phyloP scores from a whole-genome alignment of 2,329 filamentous ascomycete genomes.

The Sporothrix mexicana region DNA sequence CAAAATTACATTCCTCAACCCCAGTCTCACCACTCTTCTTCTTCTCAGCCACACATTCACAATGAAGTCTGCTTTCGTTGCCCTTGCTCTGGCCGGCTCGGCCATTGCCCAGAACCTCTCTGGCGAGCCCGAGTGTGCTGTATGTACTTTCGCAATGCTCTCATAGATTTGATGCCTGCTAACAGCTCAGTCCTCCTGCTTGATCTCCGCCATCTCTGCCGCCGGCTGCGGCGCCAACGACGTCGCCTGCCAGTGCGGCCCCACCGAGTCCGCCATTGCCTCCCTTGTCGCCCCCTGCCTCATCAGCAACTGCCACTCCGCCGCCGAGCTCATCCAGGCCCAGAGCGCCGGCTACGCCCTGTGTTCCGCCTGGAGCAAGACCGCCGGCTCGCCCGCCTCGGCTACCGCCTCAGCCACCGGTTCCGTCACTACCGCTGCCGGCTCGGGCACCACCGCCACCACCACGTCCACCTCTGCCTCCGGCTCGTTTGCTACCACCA shows the following conservation, averaged over 20 bases:
- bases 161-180: not conserved
- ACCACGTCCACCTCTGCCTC: conserved; percentile 11
- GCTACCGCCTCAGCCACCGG: conserved; percentile 20
- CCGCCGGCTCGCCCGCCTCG: conserved; percentile 36
- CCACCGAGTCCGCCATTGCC: conserved; percentile 44
- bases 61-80: conserved; percentile 38
- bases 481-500: not conserved
- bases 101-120: conserved; percentile 46
- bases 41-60: conserved; percentile 29
- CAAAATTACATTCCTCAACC: not conserved
- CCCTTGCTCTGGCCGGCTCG: conserved; percentile 40
- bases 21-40: not conserved
- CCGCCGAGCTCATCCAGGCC: conserved; percentile 41
- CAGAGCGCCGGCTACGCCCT: conserved; percentile 43
- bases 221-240: conserved; percentile 56
- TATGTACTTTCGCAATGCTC: conserved; percentile 39
- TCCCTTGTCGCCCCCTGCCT: conserved; percentile 44
- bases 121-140: conserved; percentile 47
- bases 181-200: conserved; percentile 51
- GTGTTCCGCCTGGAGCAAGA: conserved; percentile 42
- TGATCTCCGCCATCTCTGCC: conserved; percentile 53
- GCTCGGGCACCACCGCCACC: conserved; percentile 25
- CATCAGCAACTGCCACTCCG: conserved; percentile 42
- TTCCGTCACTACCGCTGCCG: not conserved
- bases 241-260: conserved; percentile 58